Conservation (phyloP, 306 rosid species). For the Geum urbanum region DNA sequence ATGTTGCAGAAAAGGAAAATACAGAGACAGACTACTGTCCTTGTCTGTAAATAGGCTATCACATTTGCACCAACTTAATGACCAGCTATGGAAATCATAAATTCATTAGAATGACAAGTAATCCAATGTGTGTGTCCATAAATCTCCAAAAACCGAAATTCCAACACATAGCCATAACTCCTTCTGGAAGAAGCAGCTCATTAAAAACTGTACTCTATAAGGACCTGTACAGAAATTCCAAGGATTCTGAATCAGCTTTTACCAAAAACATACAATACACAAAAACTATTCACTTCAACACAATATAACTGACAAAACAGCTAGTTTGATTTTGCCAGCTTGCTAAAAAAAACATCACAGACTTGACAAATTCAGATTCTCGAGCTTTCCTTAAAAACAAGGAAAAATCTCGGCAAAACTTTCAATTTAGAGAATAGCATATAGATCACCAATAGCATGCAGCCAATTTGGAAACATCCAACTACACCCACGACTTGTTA, state of each 20-base stretch:
- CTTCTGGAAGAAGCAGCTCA: conserved; percentile 22
- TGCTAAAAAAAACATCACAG: background rate
- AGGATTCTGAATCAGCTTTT: conserved; percentile 27
- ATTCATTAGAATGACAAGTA: conserved; percentile 20
- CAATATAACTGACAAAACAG: background rate
- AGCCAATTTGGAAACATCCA: background rate
- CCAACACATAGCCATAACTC: conserved; percentile 10
- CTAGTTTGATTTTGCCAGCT: background rate
- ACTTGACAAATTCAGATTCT: background rate
- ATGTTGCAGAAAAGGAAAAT: conserved; percentile 9
- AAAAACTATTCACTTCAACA: background rate
- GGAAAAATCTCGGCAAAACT: background rate
- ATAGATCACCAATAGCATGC: background rate
- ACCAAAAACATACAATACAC: conserved; percentile 19
- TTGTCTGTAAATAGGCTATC: conserved; percentile 25
- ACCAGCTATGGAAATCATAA: conserved; percentile 23
- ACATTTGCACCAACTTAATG: conserved; percentile 26
- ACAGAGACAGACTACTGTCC: conserved; percentile 21
- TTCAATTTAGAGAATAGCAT: background rate
- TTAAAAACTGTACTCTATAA: background rate
- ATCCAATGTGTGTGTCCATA: conserved; percentile 15
- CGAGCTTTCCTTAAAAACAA: too few species aligned
- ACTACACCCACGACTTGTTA: background rate
- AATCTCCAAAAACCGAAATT: conserved; percentile 15
- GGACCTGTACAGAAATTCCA: conserved; percentile 37